These are phyloP conservation scores for Hydnum rufescens DNA, from an alignment of 768 basidiomycete genomes.

Conservation along the genomic window DNA sequence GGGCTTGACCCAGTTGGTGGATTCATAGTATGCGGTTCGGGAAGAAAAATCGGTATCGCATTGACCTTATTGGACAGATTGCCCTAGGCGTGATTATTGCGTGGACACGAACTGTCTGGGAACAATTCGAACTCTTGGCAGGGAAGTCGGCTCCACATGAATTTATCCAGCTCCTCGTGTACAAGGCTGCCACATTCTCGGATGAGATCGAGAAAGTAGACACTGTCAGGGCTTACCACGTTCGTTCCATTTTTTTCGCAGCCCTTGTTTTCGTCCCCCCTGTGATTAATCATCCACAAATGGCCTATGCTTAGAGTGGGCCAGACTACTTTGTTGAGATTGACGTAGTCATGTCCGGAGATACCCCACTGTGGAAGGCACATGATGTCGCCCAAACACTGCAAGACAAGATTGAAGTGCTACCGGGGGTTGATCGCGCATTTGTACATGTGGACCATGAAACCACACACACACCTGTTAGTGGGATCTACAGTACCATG, in stretches of 20 bases:
- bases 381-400: constrained; percentile 70
- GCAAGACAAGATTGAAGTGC: constrained; percentile 72
- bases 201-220: constrained; percentile 73
- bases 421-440: constrained; percentile 80
- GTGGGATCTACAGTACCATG: too few relatives aligned
- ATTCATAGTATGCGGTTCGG: constrained; percentile 31
- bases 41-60: neutral
- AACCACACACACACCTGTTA: constrained; percentile 54
- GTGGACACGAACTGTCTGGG: constrained; percentile 58
- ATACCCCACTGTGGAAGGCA: constrained; percentile 71
- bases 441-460: constrained; percentile 95
- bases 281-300: neutral
- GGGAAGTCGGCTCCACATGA: constrained; percentile 86
- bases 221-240: constrained; percentile 85
- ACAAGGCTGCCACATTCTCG: constrained; percentile 83
- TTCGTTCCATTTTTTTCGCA: constrained; percentile 18
- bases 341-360: constrained; percentile 81
- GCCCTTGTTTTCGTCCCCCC: neutral
- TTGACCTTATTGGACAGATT: constrained; percentile 28
- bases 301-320: constrained; percentile 2
- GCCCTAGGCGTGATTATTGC: constrained; percentile 56
- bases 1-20: constrained; percentile 65
- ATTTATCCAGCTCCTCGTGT: constrained; percentile 76
- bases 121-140: constrained; percentile 69
- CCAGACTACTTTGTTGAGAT: constrained; percentile 76